Evolutionary conservation across 2,329 filamentous ascomycete genomes (phyloP).

Genomic region (Malbranchea zuffiana): DNA sequence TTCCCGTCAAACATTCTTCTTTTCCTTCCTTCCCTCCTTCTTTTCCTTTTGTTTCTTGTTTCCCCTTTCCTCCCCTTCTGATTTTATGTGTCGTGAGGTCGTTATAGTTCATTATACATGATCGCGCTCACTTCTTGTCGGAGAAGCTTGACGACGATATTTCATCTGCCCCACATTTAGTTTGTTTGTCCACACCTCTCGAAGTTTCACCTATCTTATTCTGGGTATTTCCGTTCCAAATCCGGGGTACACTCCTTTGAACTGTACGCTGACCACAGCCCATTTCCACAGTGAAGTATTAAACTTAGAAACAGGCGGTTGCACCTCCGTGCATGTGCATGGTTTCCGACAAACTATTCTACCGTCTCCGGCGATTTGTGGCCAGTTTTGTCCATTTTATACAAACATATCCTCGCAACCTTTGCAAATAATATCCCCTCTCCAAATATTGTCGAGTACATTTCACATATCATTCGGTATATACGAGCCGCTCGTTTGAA

Average conservation of each 20-base stretch:
- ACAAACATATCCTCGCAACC: slow-evolving; percentile 10
- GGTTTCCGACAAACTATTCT: slow-evolving; percentile 24
- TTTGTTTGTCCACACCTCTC: background rate
- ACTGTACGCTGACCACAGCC: slow-evolving; percentile 1
- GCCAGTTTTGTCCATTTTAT: slow-evolving; percentile 5
- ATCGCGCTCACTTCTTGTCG: slow-evolving; percentile 10
- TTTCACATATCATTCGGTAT: slow-evolving; percentile 12
- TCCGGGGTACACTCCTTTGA: background rate
- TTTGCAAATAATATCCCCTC: background rate
- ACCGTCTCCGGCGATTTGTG: slow-evolving; percentile 1
- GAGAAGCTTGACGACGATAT: slow-evolving; percentile 15
- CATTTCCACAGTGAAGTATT: slow-evolving; percentile 7
- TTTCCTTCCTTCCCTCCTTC: slow-evolving; percentile 2
- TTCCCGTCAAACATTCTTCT: slow-evolving; percentile 10
- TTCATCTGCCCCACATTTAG: slow-evolving; percentile 7
- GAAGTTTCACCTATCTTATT: slow-evolving; percentile 6
- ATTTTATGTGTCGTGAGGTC: slow-evolving; percentile 3
- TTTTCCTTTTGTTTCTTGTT: slow-evolving; percentile 5
- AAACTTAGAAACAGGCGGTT: background rate
- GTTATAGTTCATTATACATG: slow-evolving; percentile 6
- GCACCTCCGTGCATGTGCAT: slow-evolving; percentile 18
- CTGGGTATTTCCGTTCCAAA: slow-evolving; percentile 16
- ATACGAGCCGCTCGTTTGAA: slow-evolving; percentile 5
- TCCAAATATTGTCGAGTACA: slow-evolving; percentile 9
- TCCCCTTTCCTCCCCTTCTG: slow-evolving; percentile 3